phyloP scores from a whole-genome alignment of 345 rosid species.

The Euphorbia pulcherrima region DNA sequence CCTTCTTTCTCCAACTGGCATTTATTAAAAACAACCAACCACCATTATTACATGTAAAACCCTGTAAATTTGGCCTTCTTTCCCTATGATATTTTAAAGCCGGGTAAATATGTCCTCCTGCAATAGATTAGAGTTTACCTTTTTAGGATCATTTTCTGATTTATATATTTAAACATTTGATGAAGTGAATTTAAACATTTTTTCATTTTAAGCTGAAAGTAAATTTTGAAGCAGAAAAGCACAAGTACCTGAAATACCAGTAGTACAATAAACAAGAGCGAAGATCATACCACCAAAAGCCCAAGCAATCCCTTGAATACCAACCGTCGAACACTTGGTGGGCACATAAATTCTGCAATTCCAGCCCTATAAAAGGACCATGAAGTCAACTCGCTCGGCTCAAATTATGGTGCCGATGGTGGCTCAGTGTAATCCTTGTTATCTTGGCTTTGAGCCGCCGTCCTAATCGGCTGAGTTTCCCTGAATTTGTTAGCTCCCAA shows the following conservation, averaged over 20 bases:
- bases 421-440: conserved; percentile 32
- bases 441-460: conserved; percentile 24
- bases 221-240: too few relatives aligned
- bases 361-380: conserved; percentile 33
- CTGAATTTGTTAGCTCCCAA: conserved; percentile 28
- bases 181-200: too few relatives aligned
- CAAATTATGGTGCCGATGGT: conserved; percentile 28
- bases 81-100: conserved; percentile 22
- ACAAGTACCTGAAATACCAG: conserved; percentile 32
- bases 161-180: too few relatives aligned
- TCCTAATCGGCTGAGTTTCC: conserved; percentile 27
- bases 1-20: conserved; percentile 24
- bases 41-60: conserved; percentile 27
- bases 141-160: too few relatives aligned
- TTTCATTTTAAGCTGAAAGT: too few relatives aligned
- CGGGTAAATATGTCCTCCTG: too few relatives aligned
- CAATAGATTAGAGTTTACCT: too few relatives aligned
- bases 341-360: conserved; percentile 23
- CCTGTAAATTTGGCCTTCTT: neutral
- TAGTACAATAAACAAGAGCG: conserved; percentile 31
- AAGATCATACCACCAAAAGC: conserved; percentile 36
- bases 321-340: conserved; percentile 20
- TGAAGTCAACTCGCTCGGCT: conserved; percentile 24
- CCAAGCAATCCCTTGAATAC: conserved; percentile 30
- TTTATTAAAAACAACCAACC: conserved; percentile 38